A percentile compares a stretch with the other conserved stretches of the same genome.
Evolutionary conservation across 352 stramenopile genomes (phyloP).

Genomic region (Phytopythium helicoides): DNA sequence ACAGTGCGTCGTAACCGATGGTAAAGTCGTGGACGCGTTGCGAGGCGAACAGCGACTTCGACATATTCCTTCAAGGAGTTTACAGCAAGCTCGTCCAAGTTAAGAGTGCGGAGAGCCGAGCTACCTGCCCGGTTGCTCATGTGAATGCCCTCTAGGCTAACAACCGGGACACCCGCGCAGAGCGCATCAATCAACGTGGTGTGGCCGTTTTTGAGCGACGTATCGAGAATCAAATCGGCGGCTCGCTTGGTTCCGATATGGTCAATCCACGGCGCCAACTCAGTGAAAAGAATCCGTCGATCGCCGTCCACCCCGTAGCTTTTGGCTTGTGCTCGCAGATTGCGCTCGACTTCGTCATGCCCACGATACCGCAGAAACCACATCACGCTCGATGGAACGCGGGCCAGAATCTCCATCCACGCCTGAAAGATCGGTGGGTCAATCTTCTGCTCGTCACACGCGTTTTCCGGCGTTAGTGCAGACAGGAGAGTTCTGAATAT

Average conservation of each 20-base stretch:
- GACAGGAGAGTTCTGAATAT: not conserved
- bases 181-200: constrained; percentile 79
- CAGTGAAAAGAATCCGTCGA: constrained; percentile 54
- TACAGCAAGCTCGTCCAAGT: constrained; percentile 49
- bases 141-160: constrained; percentile 63
- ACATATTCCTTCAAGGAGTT: constrained; percentile 84
- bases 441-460: constrained; percentile 59
- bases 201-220: constrained; percentile 81
- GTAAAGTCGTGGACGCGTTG: constrained; percentile 28
- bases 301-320: constrained; percentile 46
- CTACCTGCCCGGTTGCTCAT: constrained; percentile 70
- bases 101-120: constrained; percentile 51
- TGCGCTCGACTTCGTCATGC: constrained; percentile 36
- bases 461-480: too few species aligned
- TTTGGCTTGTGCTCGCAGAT: constrained; percentile 52
- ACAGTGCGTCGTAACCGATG: constrained; percentile 32
- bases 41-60: constrained; percentile 60
- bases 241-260: constrained; percentile 71
- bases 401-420: constrained; percentile 78
- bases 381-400: constrained; percentile 67
- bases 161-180: constrained; percentile 69
- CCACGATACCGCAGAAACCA: constrained; percentile 72
- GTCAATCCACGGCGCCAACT: constrained; percentile 68
- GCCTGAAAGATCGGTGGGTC: constrained; percentile 63
- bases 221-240: constrained; percentile 79